phyloP scores from a whole-genome alignment of 2,329 filamentous ascomycete genomes.

The Microdochium trichocladiopsis region DNA sequence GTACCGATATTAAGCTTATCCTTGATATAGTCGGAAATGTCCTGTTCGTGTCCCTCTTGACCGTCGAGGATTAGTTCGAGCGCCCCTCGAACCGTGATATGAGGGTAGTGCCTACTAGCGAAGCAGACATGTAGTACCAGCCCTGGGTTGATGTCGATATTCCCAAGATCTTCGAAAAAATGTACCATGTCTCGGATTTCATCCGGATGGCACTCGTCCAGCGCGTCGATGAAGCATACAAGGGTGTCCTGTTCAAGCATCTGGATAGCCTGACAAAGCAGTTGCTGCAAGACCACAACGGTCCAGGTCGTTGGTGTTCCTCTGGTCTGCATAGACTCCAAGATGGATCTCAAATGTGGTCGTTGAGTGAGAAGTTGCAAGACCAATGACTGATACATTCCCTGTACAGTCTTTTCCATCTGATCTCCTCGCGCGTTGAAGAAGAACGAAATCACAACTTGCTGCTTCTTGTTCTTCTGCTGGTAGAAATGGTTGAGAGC shows the following conservation, averaged over 20 bases:
- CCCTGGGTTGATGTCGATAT: slow-evolving; percentile 8
- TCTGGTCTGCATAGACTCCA: neutral
- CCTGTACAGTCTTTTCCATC: slow-evolving; percentile 34
- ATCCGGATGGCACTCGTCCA: slow-evolving; percentile 39
- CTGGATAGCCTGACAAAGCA: slow-evolving; percentile 6
- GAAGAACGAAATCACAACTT: slow-evolving; percentile 35
- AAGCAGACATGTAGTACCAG: slow-evolving; percentile 28
- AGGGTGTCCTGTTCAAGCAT: slow-evolving; percentile 3
- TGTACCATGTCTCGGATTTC: slow-evolving; percentile 33
- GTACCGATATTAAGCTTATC: slow-evolving; percentile 17
- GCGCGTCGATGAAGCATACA: slow-evolving; percentile 22
- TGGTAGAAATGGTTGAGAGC: neutral
- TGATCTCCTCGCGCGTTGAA: slow-evolving; percentile 37
- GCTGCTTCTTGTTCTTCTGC: neutral
- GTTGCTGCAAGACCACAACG: slow-evolving; percentile 3
- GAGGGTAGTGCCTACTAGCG: slow-evolving; percentile 25
- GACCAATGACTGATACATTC: slow-evolving; percentile 44
- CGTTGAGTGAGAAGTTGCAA: slow-evolving; percentile 31
- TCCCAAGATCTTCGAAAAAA: slow-evolving; percentile 31
- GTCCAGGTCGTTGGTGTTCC: slow-evolving; percentile 1
- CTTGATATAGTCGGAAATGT: slow-evolving; percentile 24
- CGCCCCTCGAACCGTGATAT: slow-evolving; percentile 14
- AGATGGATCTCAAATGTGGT: slow-evolving; percentile 20
- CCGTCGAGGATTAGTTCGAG: slow-evolving; percentile 23
- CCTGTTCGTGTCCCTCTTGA: slow-evolving; percentile 20